phyloP scores from a whole-genome alignment of 2,329 filamentous ascomycete genomes.

The Colletotrichum tofieldiae region DNA sequence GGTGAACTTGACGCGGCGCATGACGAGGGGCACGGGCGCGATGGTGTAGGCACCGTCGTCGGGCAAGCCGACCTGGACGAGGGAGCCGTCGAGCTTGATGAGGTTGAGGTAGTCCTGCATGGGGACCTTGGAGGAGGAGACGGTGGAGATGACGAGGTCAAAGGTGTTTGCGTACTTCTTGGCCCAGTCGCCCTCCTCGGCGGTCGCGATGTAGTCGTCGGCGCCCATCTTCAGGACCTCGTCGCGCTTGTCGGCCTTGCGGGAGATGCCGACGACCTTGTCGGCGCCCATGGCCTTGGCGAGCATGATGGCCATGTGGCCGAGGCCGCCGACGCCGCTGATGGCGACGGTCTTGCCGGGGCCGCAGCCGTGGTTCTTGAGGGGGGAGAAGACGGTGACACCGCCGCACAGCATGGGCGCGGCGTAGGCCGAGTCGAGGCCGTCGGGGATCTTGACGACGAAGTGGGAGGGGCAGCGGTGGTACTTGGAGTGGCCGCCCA shows the following conservation, averaged over 20 bases:
- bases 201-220: slow-evolving; percentile 62
- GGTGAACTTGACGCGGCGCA: slow-evolving; percentile 67
- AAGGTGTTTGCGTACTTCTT: slow-evolving; percentile 66
- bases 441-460: slow-evolving; percentile 63
- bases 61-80: slow-evolving; percentile 75
- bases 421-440: slow-evolving; percentile 57
- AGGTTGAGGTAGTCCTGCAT: slow-evolving; percentile 73
- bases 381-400: slow-evolving; percentile 76
- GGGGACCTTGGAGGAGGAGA: slow-evolving; percentile 61
- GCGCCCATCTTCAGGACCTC: slow-evolving; percentile 73
- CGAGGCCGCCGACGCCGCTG: slow-evolving; percentile 77
- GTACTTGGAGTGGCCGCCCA: slow-evolving; percentile 58
- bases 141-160: slow-evolving; percentile 73
- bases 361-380: slow-evolving; percentile 74
- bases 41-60: slow-evolving; percentile 55
- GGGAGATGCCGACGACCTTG: slow-evolving; percentile 72
- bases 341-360: slow-evolving; percentile 78
- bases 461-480: slow-evolving; percentile 62
- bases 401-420: slow-evolving; percentile 81
- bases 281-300: slow-evolving; percentile 78
- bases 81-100: slow-evolving; percentile 68
- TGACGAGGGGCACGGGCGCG: slow-evolving; percentile 69
- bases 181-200: slow-evolving; percentile 69
- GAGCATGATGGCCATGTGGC: slow-evolving; percentile 79
- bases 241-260: slow-evolving; percentile 65